phyloP scores from a whole-genome alignment of 1,284 basidiomycete genomes.

The Moniliella sp. region DNA sequence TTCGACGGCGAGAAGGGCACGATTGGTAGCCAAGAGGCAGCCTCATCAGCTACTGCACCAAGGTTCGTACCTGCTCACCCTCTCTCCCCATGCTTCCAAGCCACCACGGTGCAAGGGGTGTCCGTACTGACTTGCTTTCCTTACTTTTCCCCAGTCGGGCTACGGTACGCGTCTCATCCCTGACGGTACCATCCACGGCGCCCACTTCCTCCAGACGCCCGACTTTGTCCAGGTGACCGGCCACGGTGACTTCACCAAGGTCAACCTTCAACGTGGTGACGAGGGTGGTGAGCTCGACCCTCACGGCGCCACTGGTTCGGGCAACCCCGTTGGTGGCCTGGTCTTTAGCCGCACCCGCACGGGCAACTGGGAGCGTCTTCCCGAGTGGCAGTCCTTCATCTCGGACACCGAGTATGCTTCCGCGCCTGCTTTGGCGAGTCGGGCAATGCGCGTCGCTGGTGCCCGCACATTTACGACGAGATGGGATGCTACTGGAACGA shows the following conservation, averaged over 20 bases:
- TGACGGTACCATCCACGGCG: constrained; percentile 18
- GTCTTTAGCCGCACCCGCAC: constrained; percentile 16
- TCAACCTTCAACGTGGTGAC: constrained; percentile 25
- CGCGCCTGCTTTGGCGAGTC: constrained; percentile 19
- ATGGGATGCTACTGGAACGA: constrained; percentile 24
- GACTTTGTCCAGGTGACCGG: constrained; percentile 23
- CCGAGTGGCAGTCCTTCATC: constrained; percentile 30
- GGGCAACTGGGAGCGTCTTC: constrained; percentile 20
- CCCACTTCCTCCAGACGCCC: constrained; percentile 20
- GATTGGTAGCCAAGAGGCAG: constrained; percentile 37
- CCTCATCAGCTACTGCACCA: constrained; percentile 50
- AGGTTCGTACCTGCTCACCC: too few relatives aligned
- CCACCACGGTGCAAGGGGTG: too few relatives aligned
- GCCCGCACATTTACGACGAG: constrained; percentile 30
- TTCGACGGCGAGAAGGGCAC: constrained; percentile 5
- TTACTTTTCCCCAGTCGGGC: not conserved
- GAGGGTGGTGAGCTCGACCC: constrained; percentile 34
- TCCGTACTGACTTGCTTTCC: too few relatives aligned
- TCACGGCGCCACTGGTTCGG: constrained; percentile 17
- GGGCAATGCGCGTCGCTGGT: constrained; percentile 6
- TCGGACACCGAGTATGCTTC: constrained; percentile 22
- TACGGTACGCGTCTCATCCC: constrained; percentile 26
- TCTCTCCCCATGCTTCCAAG: too few relatives aligned
- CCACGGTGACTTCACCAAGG: constrained; percentile 31
- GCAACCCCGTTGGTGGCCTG: constrained; percentile 21